A percentile compares a stretch with the other conserved stretches of the same genome.
phyloP scores from a whole-genome alignment of 345 rosid species.

The Hibiscus syriacus region DNA sequence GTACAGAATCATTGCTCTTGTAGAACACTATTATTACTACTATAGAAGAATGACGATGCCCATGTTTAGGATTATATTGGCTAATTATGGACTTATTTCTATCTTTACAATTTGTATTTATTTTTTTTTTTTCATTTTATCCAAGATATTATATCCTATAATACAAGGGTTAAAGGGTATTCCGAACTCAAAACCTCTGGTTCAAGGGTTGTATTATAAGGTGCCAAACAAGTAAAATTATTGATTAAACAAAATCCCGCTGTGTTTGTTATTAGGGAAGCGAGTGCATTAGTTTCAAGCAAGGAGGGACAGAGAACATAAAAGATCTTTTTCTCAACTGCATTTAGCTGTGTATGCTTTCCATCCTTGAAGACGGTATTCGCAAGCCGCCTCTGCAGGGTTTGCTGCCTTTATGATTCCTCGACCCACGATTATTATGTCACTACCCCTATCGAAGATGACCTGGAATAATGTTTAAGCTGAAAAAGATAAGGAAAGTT shows the following conservation, averaged over 20 bases:
- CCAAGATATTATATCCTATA: too few species aligned
- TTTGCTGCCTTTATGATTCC: constrained; percentile 84
- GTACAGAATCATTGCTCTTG: constrained; percentile 11
- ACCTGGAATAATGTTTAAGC: constrained; percentile 32
- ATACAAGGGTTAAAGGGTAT: too few species aligned
- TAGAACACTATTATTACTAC: neutral
- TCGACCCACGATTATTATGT: constrained; percentile 95
- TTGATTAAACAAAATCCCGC: neutral
- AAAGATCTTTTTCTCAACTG: constrained; percentile 1
- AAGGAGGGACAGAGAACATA: neutral
- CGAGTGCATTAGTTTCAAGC: neutral
- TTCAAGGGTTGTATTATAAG: neutral
- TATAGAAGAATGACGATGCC: constrained; percentile 3
- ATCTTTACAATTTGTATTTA: too few species aligned
- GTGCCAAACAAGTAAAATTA: neutral
- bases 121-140: too few species aligned
- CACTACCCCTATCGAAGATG: constrained; percentile 66
- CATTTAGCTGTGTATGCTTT: constrained; percentile 76
- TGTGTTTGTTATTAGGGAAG: neutral
- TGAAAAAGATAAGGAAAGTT: neutral
- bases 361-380: constrained; percentile 92
- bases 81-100: too few species aligned
- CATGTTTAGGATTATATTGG: constrained; percentile 9
- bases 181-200: too few species aligned
- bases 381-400: constrained; percentile 68